These are phyloP conservation scores for Agastache rugosa DNA, from an alignment of 257 asterid species.

Conservation along the genomic window DNA sequence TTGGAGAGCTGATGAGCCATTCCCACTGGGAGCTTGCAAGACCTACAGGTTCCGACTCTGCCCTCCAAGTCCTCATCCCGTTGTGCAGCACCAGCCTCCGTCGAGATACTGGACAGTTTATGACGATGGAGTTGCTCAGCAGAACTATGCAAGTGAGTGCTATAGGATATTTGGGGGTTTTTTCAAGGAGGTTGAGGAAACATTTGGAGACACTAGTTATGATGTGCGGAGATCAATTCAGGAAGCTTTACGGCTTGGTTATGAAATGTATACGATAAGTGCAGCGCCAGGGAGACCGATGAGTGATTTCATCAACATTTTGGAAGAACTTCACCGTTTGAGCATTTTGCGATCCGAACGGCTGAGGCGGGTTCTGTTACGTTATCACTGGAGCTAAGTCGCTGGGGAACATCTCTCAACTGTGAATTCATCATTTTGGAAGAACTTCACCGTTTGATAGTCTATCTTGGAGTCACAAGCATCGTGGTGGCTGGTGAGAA, in stretches of 20 bases:
- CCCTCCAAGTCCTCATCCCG: slow-evolving; percentile 9
- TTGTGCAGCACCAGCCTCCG: background rate
- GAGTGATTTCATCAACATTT: slow-evolving; percentile 39
- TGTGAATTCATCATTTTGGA: background rate
- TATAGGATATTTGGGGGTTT: slow-evolving; percentile 42
- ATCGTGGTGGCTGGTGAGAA: too few species aligned
- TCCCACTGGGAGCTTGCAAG: slow-evolving; percentile 48
- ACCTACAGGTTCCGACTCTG: slow-evolving; percentile 50
- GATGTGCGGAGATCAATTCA: slow-evolving; percentile 36
- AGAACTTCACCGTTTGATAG: background rate
- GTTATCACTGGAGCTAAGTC: slow-evolving; percentile 7
- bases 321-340: slow-evolving; percentile 53
- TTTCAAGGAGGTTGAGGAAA: slow-evolving; percentile 44
- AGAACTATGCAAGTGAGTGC: slow-evolving; percentile 33
- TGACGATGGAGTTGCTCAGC: background rate
- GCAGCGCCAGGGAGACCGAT: slow-evolving; percentile 34
- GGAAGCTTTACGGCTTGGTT: slow-evolving; percentile 45
- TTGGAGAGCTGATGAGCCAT: slow-evolving; percentile 49
- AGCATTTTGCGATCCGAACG: slow-evolving; percentile 43
- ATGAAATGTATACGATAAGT: slow-evolving; percentile 30
- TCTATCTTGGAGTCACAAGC: background rate
- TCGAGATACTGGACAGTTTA: background rate
- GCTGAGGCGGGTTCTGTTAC: slow-evolving; percentile 36
- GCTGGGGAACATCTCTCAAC: background rate
- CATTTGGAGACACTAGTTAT: slow-evolving; percentile 48